Conservation (phyloP, 257 asterid genomes). For the Nicotiana obtusifolia region DNA sequence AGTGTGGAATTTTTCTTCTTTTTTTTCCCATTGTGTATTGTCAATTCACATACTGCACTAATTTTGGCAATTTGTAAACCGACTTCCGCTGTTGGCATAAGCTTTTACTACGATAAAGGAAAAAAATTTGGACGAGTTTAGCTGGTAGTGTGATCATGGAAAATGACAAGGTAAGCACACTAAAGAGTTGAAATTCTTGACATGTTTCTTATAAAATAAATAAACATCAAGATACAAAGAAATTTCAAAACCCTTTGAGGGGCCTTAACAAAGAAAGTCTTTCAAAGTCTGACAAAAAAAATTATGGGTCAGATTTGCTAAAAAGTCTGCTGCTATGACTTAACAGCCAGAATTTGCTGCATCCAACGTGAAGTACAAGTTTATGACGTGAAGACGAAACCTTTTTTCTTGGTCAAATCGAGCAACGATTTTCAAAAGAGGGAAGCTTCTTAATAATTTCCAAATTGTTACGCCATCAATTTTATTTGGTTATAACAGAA, state of each 20-base stretch:
- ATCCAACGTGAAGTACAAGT: background rate
- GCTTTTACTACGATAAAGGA: background rate
- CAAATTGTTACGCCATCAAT: background rate
- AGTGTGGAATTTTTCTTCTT: too few species aligned
- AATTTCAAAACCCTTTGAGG: background rate
- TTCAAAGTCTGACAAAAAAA: background rate
- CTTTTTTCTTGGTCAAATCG: background rate
- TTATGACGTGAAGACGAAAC: background rate
- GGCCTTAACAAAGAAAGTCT: background rate
- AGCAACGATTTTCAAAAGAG: background rate
- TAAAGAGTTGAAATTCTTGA: background rate
- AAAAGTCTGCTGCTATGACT: background rate
- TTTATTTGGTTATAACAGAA: background rate
- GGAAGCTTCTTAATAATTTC: background rate
- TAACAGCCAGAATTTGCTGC: background rate
- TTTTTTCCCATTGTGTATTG: background rate
- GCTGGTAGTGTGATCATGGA: background rate
- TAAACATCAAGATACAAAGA: background rate
- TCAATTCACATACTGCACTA: background rate
- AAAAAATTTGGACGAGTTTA: background rate
- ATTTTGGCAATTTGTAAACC: background rate
- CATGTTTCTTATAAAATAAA: background rate
- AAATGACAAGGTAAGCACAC: background rate
- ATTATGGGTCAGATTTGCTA: background rate
- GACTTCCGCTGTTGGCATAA: background rate